A percentile compares a stretch with the other conserved stretches of the same genome.
These are phyloP conservation scores for Chernovozyma sophiae-reginae DNA, from an alignment of 1,139 yeast genomes.

Conservation along the genomic window DNA sequence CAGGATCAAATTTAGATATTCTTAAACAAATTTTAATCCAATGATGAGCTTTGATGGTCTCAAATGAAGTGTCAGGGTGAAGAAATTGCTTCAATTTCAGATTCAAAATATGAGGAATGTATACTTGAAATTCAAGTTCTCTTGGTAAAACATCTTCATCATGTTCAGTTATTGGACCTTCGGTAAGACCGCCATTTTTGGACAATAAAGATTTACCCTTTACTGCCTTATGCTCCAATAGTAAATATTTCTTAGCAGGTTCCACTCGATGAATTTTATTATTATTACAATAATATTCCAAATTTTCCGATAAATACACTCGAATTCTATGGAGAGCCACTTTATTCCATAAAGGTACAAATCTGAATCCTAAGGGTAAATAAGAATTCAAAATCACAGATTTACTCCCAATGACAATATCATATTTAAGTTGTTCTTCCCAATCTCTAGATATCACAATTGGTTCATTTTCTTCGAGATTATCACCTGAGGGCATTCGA, in stretches of 20 bases:
- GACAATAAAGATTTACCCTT: constrained; percentile 42
- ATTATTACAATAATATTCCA: constrained; percentile 83
- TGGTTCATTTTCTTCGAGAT: constrained; percentile 88
- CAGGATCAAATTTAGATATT: constrained; percentile 60
- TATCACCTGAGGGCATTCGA: constrained; percentile 72
- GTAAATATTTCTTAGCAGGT: constrained; percentile 74
- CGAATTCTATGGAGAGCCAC: constrained; percentile 83
- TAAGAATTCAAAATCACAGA: constrained; percentile 79
- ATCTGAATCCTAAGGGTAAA: constrained; percentile 77
- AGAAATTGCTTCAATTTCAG: constrained; percentile 41
- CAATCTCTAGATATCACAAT: constrained; percentile 86
- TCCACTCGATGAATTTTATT: constrained; percentile 89
- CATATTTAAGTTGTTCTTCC: constrained; percentile 90
- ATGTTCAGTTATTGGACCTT: constrained; percentile 12
- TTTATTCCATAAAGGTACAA: constrained; percentile 79
- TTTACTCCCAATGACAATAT: constrained; percentile 85
- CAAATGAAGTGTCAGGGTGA: constrained; percentile 81
- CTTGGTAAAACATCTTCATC: constrained; percentile 42
- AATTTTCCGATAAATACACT: constrained; percentile 78
- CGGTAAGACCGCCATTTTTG: constrained; percentile 18
- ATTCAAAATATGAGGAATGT: constrained; percentile 62
- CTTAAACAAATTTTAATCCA: constrained; percentile 89
- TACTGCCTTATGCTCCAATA: constrained; percentile 75
- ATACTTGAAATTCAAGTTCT: constrained; percentile 81
- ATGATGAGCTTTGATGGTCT: constrained; percentile 79